Evolutionary conservation across 2,329 filamentous ascomycete species (phyloP).

Genomic region (Aspergillus sp.): DNA sequence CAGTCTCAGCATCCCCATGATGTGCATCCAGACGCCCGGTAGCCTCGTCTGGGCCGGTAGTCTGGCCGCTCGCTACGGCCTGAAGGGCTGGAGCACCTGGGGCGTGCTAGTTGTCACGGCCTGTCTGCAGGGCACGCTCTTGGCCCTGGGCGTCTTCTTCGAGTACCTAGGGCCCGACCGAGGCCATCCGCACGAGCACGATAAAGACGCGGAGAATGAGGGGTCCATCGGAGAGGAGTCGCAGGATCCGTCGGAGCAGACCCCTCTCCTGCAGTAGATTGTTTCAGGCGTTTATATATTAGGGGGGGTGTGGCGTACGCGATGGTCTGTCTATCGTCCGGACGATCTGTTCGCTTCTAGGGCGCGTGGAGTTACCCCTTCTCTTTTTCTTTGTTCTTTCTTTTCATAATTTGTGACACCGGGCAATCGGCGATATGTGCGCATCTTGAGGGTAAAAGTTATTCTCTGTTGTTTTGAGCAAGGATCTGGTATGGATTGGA

Average conservation of each 20-base stretch:
- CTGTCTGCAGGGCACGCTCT: slow-evolving; percentile 74
- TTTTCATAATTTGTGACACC: background rate
- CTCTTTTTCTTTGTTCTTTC: background rate
- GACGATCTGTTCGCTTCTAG: background rate
- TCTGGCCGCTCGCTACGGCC: slow-evolving; percentile 74
- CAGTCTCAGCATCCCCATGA: slow-evolving; percentile 93
- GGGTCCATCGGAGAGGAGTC: slow-evolving; percentile 9
- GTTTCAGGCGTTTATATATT: background rate
- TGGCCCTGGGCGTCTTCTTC: slow-evolving; percentile 79
- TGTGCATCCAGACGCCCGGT: slow-evolving; percentile 95
- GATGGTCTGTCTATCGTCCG: background rate
- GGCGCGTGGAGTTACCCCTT: background rate
- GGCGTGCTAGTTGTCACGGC: slow-evolving; percentile 87
- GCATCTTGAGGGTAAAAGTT: background rate
- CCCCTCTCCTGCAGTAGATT: slow-evolving; percentile 32
- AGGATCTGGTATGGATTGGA: background rate
- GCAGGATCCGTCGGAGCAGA: slow-evolving; percentile 33
- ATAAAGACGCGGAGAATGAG: slow-evolving; percentile 17
- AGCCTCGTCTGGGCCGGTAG: slow-evolving; percentile 87
- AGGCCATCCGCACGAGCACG: slow-evolving; percentile 22
- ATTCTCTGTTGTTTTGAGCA: slow-evolving; percentile 14
- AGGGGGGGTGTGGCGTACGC: background rate
- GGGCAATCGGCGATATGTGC: background rate
- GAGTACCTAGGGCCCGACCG: slow-evolving; percentile 50
- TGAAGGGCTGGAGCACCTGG: slow-evolving; percentile 92